These are phyloP conservation scores for Phytopythium helicoides DNA, from an alignment of 352 stramenopile genomes.

Conservation along the genomic window DNA sequence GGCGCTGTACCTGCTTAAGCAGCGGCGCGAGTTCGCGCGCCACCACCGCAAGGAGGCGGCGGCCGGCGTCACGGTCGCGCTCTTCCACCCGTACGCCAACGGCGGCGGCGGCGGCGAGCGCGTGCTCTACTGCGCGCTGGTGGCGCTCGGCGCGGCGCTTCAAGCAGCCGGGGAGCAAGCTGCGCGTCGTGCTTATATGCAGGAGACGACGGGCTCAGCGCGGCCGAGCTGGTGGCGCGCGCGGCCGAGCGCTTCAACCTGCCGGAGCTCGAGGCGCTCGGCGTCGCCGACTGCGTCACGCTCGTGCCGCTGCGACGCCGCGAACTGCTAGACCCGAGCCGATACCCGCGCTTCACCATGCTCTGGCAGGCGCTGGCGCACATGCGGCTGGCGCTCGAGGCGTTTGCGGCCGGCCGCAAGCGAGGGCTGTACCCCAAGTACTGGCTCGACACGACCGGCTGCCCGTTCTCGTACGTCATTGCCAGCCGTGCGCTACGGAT, in stretches of 20 bases:
- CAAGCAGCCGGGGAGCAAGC: slow-evolving; percentile 12
- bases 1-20: slow-evolving; percentile 31
- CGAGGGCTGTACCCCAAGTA: slow-evolving; percentile 73
- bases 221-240: slow-evolving; percentile 65
- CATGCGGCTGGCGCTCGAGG: slow-evolving; percentile 87
- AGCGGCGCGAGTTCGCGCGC: slow-evolving; percentile 36
- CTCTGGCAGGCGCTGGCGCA: slow-evolving; percentile 95
- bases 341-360: slow-evolving; percentile 93
- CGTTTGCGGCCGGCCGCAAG: slow-evolving; percentile 58
- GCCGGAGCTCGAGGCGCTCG: slow-evolving; percentile 55
- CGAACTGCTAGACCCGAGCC: slow-evolving; percentile 64
- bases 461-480: slow-evolving; percentile 96
- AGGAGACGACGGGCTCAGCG: slow-evolving; percentile 69
- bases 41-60: slow-evolving; percentile 19
- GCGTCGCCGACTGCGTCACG: slow-evolving; percentile 49
- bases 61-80: slow-evolving; percentile 56
- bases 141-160: slow-evolving; percentile 75
- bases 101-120: slow-evolving; percentile 96
- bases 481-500: slow-evolving; percentile 84
- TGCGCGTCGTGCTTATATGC: slow-evolving; percentile 68
- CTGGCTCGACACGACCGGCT: slow-evolving; percentile 98
- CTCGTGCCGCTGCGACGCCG: slow-evolving; percentile 78
- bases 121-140: slow-evolving; percentile 96
- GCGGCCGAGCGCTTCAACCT: slow-evolving; percentile 87
- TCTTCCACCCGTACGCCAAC: slow-evolving; percentile 96